Evolutionary conservation across 2,329 filamentous ascomycete genomes (phyloP), one percentile per base, ranked within the genome.

Genomic region (Mycosphaerelloides madeirae): DNA sequence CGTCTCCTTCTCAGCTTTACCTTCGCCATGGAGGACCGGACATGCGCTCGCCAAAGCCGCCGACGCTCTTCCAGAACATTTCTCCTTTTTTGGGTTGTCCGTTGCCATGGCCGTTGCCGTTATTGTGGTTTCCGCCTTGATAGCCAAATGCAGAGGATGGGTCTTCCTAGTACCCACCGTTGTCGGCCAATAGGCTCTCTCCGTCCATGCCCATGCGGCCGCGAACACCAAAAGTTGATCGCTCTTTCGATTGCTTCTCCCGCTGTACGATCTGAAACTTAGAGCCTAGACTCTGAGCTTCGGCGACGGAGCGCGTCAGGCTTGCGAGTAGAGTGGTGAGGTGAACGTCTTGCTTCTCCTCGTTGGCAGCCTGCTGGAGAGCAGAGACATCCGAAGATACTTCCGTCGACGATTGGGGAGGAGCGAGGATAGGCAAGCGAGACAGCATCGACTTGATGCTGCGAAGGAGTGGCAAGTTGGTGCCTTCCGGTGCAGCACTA

Each of bases 401-500:
- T 76, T 43, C 86, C 82, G 47, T 80, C 81, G 42, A n/a, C 15
- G 33, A 28, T 14, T 25, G 51, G 76, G 39, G 95, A 79, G 91
- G 88, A 3, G 84, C 81, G 42, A 96, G 78, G 14, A 97, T 82
- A 31, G 85, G 85, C 20, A 96, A 77, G 40, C 91, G 85, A 38
- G 84, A 84, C 50, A 95, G 79, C 31, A 96, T 82, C 2, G 90
- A 85, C 60, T 90, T 86, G 52, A 96, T 88, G 52, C 87, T 87
- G 50, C 93, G 88, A 25, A 98, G 80, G 32, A 96, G 83, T 1
- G 81, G 77, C 59, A 88, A 78, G 6, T 87, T 64, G 60, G 74
- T 55, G 44, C 55, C 58, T 48, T 71, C 44, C 50, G 69, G 51
- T 41, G 59, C 58, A 31, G 55, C 63, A 38, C 50, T 58, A 18